Conservation (phyloP, 441 rosid genomes). For the Euphorbia corollata region DNA sequence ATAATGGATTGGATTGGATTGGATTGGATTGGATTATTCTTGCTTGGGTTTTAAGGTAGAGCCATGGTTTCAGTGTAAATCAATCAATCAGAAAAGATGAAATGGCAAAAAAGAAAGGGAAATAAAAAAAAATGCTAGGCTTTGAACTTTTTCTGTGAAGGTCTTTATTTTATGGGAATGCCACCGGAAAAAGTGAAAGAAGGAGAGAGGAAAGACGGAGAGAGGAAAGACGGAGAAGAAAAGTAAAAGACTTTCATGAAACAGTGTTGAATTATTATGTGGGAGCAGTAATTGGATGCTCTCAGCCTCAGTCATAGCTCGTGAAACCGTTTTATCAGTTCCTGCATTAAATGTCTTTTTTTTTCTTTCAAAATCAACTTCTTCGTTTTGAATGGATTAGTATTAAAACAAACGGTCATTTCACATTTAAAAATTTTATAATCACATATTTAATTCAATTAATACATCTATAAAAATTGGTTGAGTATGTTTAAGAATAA, state of each 20-base stretch:
- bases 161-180: too few relatives aligned
- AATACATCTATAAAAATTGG: too few relatives aligned
- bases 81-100: background rate
- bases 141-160: background rate
- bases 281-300: background rate
- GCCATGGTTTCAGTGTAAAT: background rate
- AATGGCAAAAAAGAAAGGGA: background rate
- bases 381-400: too few relatives aligned
- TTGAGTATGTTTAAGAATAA: too few relatives aligned
- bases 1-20: background rate
- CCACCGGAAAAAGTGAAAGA: background rate
- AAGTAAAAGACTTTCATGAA: background rate
- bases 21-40: slow-evolving; percentile 7
- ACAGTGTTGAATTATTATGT: background rate
- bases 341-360: too few relatives aligned
- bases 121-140: background rate
- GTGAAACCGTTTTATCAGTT: background rate
- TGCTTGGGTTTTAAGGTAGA: slow-evolving; percentile 25
- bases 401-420: too few relatives aligned
- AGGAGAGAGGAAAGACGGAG: background rate
- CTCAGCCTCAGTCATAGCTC: background rate
- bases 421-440: too few relatives aligned
- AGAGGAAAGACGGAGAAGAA: background rate
- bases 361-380: too few relatives aligned
- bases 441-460: too few relatives aligned